A percentile compares a stretch with the other conserved stretches of the same genome.
Evolutionary conservation across 306 rosid species (phyloP).

Genomic region (Vigna trinervia): DNA sequence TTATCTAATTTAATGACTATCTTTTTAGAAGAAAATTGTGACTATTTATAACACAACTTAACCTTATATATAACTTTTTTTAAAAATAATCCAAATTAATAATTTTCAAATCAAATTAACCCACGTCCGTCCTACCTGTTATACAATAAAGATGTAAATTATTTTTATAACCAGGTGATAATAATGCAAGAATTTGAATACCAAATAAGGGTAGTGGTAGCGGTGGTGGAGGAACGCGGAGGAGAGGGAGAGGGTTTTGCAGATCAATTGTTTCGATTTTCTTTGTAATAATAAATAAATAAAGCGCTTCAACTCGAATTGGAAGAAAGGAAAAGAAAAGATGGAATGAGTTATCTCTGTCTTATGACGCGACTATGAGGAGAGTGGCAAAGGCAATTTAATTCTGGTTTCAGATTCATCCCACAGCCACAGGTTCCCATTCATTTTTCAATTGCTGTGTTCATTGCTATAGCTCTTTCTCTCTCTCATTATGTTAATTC

Average conservation of each 20-base stretch:
- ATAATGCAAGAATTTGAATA: background rate
- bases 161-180: too few species aligned
- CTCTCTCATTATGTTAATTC: background rate
- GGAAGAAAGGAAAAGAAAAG: too few species aligned
- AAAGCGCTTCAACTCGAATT: background rate
- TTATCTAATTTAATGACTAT: too few species aligned
- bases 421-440: background rate
- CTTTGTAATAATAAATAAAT: background rate
- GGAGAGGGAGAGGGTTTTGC: background rate
- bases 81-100: too few species aligned
- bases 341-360: background rate
- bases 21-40: too few species aligned
- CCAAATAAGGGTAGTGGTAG: background rate
- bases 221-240: background rate
- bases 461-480: background rate
- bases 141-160: too few species aligned
- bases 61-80: too few species aligned
- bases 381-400: background rate
- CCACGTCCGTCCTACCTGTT: too few species aligned
- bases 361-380: background rate
- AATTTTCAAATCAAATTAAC: too few species aligned
- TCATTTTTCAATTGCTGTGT: background rate
- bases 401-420: constrained; percentile 1
- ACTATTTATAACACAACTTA: too few species aligned
- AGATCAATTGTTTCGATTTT: background rate